Percentiles rank a stretch among this genome's conserved stretches.
Evolutionary conservation across 2,329 filamentous ascomycete genomes (phyloP).

Genomic region (Pseudocercospora cruenta): DNA sequence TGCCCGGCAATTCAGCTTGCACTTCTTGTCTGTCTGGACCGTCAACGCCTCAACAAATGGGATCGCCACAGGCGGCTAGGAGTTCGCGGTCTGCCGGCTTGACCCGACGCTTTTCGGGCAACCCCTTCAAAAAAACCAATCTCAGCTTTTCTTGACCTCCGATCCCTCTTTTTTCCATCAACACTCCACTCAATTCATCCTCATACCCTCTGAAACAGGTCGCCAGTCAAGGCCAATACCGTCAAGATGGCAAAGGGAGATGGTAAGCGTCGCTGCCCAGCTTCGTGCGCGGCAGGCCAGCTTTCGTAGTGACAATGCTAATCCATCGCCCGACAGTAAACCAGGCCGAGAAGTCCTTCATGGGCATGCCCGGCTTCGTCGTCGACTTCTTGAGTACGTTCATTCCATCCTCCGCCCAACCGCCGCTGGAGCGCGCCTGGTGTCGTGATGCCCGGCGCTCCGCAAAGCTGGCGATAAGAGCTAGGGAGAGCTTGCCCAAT

Average conservation of each 20-base stretch:
- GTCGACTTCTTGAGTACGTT: constrained; percentile 98
- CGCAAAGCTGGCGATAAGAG: constrained; percentile 37
- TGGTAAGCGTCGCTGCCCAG: constrained; percentile 20
- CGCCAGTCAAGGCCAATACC: constrained; percentile 23
- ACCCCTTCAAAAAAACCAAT: constrained; percentile 1
- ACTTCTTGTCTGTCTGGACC: not conserved
- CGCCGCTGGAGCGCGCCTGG: constrained; percentile 11
- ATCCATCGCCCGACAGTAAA: constrained; percentile 15
- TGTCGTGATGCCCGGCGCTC: constrained; percentile 21
- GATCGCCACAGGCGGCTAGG: not conserved
- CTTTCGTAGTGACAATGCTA: constrained; percentile 17
- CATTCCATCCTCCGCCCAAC: constrained; percentile 1
- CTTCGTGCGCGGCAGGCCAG: constrained; percentile 14
- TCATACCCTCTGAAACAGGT: constrained; percentile 10
- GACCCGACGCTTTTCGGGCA: not conserved
- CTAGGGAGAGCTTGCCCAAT: constrained; percentile 24
- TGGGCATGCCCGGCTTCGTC: constrained; percentile 70
- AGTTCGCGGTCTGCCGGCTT: not conserved
- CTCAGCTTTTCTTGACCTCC: not conserved
- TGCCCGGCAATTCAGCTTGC: not conserved
- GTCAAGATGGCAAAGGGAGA: constrained; percentile 34
- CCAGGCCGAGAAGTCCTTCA: constrained; percentile 26
- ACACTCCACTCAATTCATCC: constrained; percentile 16
- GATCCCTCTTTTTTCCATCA: constrained; percentile 3
- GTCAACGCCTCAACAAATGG: not conserved